Percentiles rank a stretch among this genome's conserved stretches.
phyloP scores from a whole-genome alignment of 179 eudicot genomes.

The Gypsophila paniculata region DNA sequence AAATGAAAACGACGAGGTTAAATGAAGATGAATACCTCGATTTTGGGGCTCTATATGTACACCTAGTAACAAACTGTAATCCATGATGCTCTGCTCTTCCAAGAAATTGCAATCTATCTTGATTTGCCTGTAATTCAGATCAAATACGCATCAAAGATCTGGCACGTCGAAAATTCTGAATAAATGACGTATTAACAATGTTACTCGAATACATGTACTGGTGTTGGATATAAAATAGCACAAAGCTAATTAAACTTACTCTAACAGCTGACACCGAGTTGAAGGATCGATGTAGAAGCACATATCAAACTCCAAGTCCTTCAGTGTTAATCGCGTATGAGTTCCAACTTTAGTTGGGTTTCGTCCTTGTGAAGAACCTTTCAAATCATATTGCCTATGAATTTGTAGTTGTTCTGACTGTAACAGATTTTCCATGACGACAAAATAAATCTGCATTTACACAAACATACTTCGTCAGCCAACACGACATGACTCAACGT shows the following conservation, averaged over 20 bases:
- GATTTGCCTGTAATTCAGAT: conserved; percentile 40
- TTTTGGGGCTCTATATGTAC: conserved; percentile 32
- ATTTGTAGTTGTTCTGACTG: conserved; percentile 36
- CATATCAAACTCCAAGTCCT: conserved; percentile 49
- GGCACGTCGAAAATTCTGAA: neutral
- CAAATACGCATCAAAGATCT: neutral
- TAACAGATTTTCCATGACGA: conserved; percentile 52
- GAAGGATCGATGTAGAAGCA: conserved; percentile 37
- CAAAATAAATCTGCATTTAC: conserved; percentile 45
- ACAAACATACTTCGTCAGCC: neutral
- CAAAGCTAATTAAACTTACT: conserved; percentile 28
- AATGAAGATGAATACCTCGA: conserved; percentile 22
- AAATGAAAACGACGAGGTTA: neutral
- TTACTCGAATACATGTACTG: neutral
- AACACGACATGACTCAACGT: neutral
- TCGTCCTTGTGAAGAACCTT: conserved; percentile 59
- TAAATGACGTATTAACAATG: neutral
- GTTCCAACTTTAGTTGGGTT: conserved; percentile 28
- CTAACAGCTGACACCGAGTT: conserved; percentile 33
- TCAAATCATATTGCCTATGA: conserved; percentile 49
- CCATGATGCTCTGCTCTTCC: conserved; percentile 51
- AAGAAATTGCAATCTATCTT: conserved; percentile 45
- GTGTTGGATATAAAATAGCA: neutral
- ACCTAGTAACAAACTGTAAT: conserved; percentile 53
- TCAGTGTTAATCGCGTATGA: conserved; percentile 31